Evolutionary conservation across 139 green algal species (phyloP).

Genomic region (Picochlorum costavermella): DNA sequence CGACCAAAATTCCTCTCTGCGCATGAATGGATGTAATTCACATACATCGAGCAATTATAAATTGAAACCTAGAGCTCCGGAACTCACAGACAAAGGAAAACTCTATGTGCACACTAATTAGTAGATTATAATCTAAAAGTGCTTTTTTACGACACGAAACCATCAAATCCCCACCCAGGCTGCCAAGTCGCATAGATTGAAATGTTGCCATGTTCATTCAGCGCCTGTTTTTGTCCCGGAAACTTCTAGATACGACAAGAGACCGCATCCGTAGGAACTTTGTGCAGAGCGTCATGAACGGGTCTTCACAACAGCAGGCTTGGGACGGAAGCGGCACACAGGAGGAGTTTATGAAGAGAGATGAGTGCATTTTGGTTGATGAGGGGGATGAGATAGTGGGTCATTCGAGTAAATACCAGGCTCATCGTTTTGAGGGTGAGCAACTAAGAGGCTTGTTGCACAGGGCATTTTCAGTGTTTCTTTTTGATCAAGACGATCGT

Average conservation of each 20-base stretch:
- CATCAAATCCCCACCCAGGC: too few relatives aligned
- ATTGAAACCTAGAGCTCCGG: too few relatives aligned
- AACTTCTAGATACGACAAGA: background rate
- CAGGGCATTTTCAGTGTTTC: constrained; percentile 92
- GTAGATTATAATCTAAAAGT: too few relatives aligned
- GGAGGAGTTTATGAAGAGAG: constrained; percentile 76
- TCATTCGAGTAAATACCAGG: constrained; percentile 68
- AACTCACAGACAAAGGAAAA: too few relatives aligned
- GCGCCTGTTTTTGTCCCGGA: too few relatives aligned
- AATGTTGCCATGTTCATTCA: too few relatives aligned
- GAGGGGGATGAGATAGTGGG: constrained; percentile 67
- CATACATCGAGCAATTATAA: too few relatives aligned
- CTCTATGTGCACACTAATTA: too few relatives aligned
- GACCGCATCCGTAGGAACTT: background rate
- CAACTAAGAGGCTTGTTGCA: constrained; percentile 71
- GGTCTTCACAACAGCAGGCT: background rate
- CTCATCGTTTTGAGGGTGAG: constrained; percentile 43
- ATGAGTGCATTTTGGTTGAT: constrained; percentile 89
- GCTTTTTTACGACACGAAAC: too few relatives aligned
- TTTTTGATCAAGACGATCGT: constrained; percentile 77
- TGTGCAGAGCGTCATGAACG: constrained; percentile 10
- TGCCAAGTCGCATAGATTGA: too few relatives aligned
- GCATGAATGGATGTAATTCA: too few relatives aligned
- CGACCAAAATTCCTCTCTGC: too few relatives aligned
- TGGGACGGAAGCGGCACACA: constrained; percentile 33